A percentile compares a stretch with the other conserved stretches of the same genome.
Conservation (phyloP, 192 early-diverging fungal genomes). For the Coemansia sp. region DNA sequence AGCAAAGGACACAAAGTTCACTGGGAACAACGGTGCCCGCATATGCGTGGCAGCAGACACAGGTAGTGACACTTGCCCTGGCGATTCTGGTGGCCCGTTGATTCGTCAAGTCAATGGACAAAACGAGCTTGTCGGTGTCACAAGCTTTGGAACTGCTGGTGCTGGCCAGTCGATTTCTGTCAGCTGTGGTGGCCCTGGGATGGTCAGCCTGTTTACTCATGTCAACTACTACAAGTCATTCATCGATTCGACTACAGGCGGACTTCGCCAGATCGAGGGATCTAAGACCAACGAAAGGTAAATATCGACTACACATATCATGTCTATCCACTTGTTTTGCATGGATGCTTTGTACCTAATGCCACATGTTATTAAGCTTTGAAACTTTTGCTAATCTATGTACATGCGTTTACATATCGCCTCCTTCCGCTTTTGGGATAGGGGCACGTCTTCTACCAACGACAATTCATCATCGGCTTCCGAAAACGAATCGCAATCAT, state of each 20-base stretch:
- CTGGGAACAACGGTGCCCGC: slow-evolving; percentile 39
- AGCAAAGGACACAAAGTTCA: slow-evolving; percentile 44
- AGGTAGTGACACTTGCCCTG: slow-evolving; percentile 48
- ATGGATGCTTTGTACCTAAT: background rate
- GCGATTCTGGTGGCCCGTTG: slow-evolving; percentile 57
- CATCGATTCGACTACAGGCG: slow-evolving; percentile 46
- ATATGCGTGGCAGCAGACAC: slow-evolving; percentile 49
- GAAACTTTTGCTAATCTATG: background rate
- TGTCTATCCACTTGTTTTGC: background rate
- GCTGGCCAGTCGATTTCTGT: slow-evolving; percentile 28
- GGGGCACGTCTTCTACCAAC: slow-evolving; percentile 8
- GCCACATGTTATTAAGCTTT: background rate
- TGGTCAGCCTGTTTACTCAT: slow-evolving; percentile 54
- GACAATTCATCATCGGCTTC: background rate
- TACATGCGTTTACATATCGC: background rate
- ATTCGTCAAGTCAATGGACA: slow-evolving; percentile 41
- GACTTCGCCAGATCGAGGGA: slow-evolving; percentile 32
- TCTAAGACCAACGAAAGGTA: slow-evolving; percentile 26
- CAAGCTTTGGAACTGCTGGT: slow-evolving; percentile 53
- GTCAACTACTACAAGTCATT: slow-evolving; percentile 47
- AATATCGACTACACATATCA: slow-evolving; percentile 7
- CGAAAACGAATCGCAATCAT: background rate
- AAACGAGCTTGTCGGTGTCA: slow-evolving; percentile 48
- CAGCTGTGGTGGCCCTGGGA: slow-evolving; percentile 45
- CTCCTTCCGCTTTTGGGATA: background rate